A percentile compares a stretch with the other conserved stretches of the same genome.
phyloP scores from a whole-genome alignment of 768 basidiomycete species.

The Termitomyces sp. region DNA sequence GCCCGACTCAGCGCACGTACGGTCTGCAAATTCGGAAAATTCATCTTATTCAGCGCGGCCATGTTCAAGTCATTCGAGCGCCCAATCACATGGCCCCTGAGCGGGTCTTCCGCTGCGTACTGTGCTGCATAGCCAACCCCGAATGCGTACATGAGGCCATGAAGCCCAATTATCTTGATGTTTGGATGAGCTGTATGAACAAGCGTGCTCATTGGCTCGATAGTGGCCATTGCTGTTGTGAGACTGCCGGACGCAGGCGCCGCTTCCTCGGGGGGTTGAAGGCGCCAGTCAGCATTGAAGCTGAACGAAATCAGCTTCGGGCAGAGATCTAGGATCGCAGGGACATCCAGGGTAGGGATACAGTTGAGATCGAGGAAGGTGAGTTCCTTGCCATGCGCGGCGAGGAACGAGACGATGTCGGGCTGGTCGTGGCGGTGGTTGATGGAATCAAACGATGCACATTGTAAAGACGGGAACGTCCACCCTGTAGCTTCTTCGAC shows the following conservation, averaged over 20 bases:
- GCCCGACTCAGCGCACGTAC: constrained; percentile 53
- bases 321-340: constrained; percentile 56
- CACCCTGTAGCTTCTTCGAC: constrained; percentile 66
- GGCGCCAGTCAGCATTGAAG: constrained; percentile 74
- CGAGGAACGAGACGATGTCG: constrained; percentile 55
- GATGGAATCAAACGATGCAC: constrained; percentile 51
- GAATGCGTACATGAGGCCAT: constrained; percentile 65
- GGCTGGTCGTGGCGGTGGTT: constrained; percentile 43
- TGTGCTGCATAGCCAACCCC: constrained; percentile 50
- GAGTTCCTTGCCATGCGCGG: constrained; percentile 49
- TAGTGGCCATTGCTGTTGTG: constrained; percentile 9
- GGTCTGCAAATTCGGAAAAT: constrained; percentile 57
- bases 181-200: constrained; percentile 48
- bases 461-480: constrained; percentile 55
- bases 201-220: constrained; percentile 32
- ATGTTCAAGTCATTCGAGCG: constrained; percentile 66
- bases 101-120: constrained; percentile 33
- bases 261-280: constrained; percentile 9
- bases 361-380: constrained; percentile 62
- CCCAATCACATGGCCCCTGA: constrained; percentile 38
- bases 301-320: constrained; percentile 55
- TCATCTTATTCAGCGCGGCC: constrained; percentile 39
- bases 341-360: constrained; percentile 49
- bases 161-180: constrained; percentile 59
- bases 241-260: constrained; percentile 11